Evolutionary conservation across 108 stramenopile species (phyloP).

Genomic region (Ochromonas danica): DNA sequence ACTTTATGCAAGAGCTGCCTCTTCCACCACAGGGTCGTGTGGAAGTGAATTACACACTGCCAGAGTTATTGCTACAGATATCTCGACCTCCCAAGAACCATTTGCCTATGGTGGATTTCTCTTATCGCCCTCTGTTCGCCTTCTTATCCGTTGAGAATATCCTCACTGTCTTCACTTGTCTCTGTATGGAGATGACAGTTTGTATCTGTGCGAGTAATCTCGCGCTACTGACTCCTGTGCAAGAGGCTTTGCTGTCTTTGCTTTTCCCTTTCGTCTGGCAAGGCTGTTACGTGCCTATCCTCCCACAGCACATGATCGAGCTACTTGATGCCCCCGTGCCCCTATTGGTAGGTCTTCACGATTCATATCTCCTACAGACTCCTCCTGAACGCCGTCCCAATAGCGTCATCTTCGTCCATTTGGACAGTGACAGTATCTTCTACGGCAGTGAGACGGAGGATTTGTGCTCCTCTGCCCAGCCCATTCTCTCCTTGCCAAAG

Average conservation of each 20-base stretch:
- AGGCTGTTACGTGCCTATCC: slow-evolving; percentile 68
- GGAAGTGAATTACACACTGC: slow-evolving; percentile 61
- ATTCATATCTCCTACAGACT: slow-evolving; percentile 57
- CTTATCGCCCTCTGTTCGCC: slow-evolving; percentile 77
- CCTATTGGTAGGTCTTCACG: slow-evolving; percentile 72
- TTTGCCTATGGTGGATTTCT: slow-evolving; percentile 72
- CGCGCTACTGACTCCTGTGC: slow-evolving; percentile 67
- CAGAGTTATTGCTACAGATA: slow-evolving; percentile 60
- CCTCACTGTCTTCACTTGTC: slow-evolving; percentile 67
- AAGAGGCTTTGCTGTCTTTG: slow-evolving; percentile 73
- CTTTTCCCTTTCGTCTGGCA: slow-evolving; percentile 85
- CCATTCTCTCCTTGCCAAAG: slow-evolving; percentile 62
- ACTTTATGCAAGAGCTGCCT: slow-evolving; percentile 75
- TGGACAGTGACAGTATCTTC: slow-evolving; percentile 70
- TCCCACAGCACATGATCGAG: slow-evolving; percentile 73
- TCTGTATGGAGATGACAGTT: slow-evolving; percentile 72
- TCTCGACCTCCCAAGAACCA: slow-evolving; percentile 69
- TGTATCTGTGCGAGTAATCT: slow-evolving; percentile 65
- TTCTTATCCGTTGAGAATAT: slow-evolving; percentile 66
- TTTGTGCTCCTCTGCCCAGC: too few species aligned
- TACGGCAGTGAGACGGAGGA: slow-evolving; percentile 65
- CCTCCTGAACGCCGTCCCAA: slow-evolving; percentile 51
- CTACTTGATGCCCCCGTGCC: slow-evolving; percentile 83
- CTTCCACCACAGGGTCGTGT: slow-evolving; percentile 74
- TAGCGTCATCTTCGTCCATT: slow-evolving; percentile 72